Percentiles rank a stretch among this genome's conserved stretches.
Conservation (phyloP, 306 rosid species). For the Lathyrus sativus region DNA sequence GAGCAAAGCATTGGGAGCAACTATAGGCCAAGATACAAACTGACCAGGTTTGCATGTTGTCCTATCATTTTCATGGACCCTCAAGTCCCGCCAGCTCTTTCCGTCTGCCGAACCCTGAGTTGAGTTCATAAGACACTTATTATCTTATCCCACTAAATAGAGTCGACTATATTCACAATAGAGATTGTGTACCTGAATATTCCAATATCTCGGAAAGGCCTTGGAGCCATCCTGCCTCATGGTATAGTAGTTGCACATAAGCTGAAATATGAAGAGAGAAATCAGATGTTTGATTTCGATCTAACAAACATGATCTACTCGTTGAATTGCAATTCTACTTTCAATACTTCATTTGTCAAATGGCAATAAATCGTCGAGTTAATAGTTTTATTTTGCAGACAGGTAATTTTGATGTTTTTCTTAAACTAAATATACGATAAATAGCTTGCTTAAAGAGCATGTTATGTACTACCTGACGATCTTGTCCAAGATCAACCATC, state of each 20-base stretch:
- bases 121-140: not conserved
- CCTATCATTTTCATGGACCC: slow-evolving; percentile 77
- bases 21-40: slow-evolving; percentile 88
- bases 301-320: slow-evolving; percentile 4
- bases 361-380: not conserved
- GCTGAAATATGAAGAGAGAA: slow-evolving; percentile 51
- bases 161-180: not conserved
- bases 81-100: slow-evolving; percentile 73
- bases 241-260: slow-evolving; percentile 91
- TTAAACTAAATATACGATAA: slow-evolving; percentile 16
- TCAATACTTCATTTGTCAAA: slow-evolving; percentile 17
- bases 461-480: slow-evolving; percentile 81
- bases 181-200: slow-evolving; percentile 64
- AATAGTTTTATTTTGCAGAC: not conserved
- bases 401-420: too few relatives aligned
- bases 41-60: slow-evolving; percentile 82
- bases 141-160: too few relatives aligned
- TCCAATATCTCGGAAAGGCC: slow-evolving; percentile 82
- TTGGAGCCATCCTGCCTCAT: slow-evolving; percentile 89
- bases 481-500: slow-evolving; percentile 83
- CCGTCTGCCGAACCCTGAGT: slow-evolving; percentile 85
- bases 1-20: slow-evolving; percentile 71
- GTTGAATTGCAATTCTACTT: slow-evolving; percentile 26
- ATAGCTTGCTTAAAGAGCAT: not conserved
- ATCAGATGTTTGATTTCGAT: slow-evolving; percentile 35